These are phyloP conservation scores for Paramyrothecium sp. DNA, from an alignment of 2,329 filamentous ascomycete genomes.

Conservation along the genomic window DNA sequence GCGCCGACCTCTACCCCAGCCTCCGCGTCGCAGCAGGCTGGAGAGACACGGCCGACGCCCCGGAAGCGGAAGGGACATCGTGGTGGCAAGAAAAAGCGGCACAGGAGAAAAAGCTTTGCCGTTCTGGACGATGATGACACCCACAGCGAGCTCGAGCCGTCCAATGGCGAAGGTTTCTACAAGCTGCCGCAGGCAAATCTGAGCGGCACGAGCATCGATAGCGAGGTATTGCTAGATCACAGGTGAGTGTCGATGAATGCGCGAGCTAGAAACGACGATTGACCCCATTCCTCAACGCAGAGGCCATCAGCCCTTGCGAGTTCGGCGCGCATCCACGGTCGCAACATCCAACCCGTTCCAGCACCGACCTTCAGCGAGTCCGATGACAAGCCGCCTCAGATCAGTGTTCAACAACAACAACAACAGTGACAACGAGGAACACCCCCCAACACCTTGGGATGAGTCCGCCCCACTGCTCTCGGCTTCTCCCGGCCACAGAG, in stretches of 20 bases:
- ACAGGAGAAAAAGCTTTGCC: conserved; percentile 79
- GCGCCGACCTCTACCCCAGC: conserved; percentile 13
- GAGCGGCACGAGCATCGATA: conserved; percentile 87
- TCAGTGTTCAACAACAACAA: conserved; percentile 27
- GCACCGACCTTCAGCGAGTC: conserved; percentile 24
- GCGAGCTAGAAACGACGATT: conserved; percentile 1
- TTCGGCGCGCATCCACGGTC: conserved; percentile 58
- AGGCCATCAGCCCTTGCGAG: conserved; percentile 60
- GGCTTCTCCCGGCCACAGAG: conserved; percentile 19
- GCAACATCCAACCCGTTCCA: conserved; percentile 31
- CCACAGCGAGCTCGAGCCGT: conserved; percentile 33
- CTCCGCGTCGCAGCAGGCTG: conserved; percentile 9
- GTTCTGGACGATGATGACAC: conserved; percentile 58
- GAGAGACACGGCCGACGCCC: conserved; percentile 15
- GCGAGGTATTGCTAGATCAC: conserved; percentile 84
- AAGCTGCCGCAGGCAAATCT: conserved; percentile 53
- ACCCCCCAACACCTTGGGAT: conserved; percentile 39
- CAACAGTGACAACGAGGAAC: conserved; percentile 47
- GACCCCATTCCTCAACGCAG: conserved; percentile 29
- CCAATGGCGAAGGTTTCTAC: conserved; percentile 45
- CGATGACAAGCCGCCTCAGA: conserved; percentile 31
- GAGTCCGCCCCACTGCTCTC: conserved; percentile 57
- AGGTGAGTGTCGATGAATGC: conserved; percentile 46
- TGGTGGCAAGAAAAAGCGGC: conserved; percentile 73
- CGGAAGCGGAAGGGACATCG: conserved; percentile 73